These are phyloP conservation scores for Echinosophora koreensis DNA, from an alignment of 306 rosid species.

Conservation along the genomic window DNA sequence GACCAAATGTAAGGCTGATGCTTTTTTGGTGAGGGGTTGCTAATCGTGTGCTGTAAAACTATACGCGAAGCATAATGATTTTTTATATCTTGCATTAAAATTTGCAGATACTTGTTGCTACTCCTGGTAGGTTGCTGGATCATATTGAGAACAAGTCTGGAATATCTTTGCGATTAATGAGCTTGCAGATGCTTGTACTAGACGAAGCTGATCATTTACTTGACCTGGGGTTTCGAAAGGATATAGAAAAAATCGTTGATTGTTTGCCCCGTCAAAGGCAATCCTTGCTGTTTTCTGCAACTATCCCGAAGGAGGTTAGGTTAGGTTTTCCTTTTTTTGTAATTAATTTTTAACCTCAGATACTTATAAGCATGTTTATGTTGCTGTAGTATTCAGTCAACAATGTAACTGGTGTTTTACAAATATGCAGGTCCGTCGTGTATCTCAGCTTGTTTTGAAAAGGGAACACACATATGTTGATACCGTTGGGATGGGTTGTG, in stretches of 20 bases:
- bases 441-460: conserved; percentile 93
- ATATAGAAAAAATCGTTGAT: conserved; percentile 89
- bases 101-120: conserved; percentile 90
- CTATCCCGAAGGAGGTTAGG: conserved; percentile 92
- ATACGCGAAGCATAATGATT: conserved; percentile 20
- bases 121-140: conserved; percentile 96
- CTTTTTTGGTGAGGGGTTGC: conserved; percentile 10
- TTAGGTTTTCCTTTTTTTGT: conserved; percentile 38
- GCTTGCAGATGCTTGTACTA: conserved; percentile 86
- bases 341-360: conserved; percentile 5
- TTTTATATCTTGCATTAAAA: conserved; percentile 18
- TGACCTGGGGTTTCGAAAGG: conserved; percentile 94
- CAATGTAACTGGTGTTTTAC: conserved; percentile 39
- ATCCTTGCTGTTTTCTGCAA: conserved; percentile 85
- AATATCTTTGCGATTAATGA: conserved; percentile 83
- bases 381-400: conserved; percentile 39
- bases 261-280: conserved; percentile 93
- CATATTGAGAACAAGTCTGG: conserved; percentile 90
- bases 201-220: conserved; percentile 93
- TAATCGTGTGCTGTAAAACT: conserved; percentile 31
- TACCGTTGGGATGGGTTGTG: conserved; percentile 85
- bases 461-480: conserved; percentile 86
- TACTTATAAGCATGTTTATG: conserved; percentile 30
- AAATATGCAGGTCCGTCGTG: conserved; percentile 76
- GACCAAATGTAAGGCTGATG: background rate